phyloP scores from a whole-genome alignment of 2,329 filamentous ascomycete species.

The Monilinia aucupariae region DNA sequence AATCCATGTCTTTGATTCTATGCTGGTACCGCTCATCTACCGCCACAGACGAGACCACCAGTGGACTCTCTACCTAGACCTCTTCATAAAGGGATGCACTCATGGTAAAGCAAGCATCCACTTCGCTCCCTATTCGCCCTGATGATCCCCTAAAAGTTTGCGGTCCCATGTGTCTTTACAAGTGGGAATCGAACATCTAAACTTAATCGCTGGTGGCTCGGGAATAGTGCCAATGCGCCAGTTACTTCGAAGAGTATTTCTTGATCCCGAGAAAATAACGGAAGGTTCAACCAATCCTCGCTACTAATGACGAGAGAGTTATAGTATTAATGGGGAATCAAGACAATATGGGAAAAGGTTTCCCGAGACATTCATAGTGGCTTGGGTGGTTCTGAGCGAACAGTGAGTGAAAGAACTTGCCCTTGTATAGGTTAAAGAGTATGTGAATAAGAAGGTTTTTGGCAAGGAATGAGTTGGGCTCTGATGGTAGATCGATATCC shows the following conservation, averaged over 20 bases:
- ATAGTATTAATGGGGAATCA: slow-evolving; percentile 54
- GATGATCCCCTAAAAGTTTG: slow-evolving; percentile 58
- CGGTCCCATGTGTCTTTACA: slow-evolving; percentile 47
- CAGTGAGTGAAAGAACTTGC: slow-evolving; percentile 38
- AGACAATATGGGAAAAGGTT: slow-evolving; percentile 44
- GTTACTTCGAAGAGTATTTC: slow-evolving; percentile 56
- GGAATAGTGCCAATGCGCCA: slow-evolving; percentile 69
- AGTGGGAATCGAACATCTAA: slow-evolving; percentile 51
- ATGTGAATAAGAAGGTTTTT: slow-evolving; percentile 47
- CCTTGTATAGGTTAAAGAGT: too few species aligned
- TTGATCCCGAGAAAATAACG: slow-evolving; percentile 56
- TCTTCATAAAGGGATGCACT: slow-evolving; percentile 65
- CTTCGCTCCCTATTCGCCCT: slow-evolving; percentile 60
- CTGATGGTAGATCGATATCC: slow-evolving; percentile 39
- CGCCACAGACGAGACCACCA: slow-evolving; percentile 45
- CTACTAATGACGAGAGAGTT: slow-evolving; percentile 60
- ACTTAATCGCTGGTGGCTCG: slow-evolving; percentile 62
- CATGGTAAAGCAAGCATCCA: slow-evolving; percentile 58
- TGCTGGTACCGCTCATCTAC: not conserved
- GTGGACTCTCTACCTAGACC: slow-evolving; percentile 57
- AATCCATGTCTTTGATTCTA: not conserved
- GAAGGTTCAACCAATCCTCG: slow-evolving; percentile 58
- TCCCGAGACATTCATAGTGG: slow-evolving; percentile 51
- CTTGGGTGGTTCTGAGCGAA: slow-evolving; percentile 53
- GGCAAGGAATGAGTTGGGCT: slow-evolving; percentile 49